Conservation (phyloP, 1,284 basidiomycete genomes). For the Naganishia albida region DNA sequence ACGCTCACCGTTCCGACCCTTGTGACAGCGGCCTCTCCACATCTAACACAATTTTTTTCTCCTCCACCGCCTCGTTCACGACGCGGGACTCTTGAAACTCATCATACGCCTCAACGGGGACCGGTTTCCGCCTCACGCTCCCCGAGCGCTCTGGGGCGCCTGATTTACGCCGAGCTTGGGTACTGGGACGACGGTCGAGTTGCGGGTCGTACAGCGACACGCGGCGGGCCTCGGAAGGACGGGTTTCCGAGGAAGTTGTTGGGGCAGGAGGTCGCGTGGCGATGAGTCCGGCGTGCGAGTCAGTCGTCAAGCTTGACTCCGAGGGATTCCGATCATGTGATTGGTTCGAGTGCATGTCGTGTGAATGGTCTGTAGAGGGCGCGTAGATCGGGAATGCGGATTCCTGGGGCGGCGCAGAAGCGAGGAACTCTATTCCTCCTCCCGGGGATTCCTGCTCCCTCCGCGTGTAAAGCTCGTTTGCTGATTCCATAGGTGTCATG, state of each 20-base stretch:
- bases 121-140: conserved; percentile 20
- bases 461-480: background rate
- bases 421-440: conserved; percentile 6
- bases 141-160: conserved; percentile 11
- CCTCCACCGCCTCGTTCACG: background rate
- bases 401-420: background rate
- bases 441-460: background rate
- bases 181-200: background rate
- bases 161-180: background rate
- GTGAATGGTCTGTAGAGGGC: background rate
- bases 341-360: background rate
- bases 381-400: background rate
- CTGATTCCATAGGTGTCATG: background rate
- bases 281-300: conserved; percentile 10
- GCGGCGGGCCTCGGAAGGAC: background rate
- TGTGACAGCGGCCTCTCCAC: conserved; percentile 9
- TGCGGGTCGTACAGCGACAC: background rate
- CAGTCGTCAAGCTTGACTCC: conserved; percentile 2
- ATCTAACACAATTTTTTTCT: conserved; percentile 24
- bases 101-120: conserved; percentile 11
- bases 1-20: too few species aligned
- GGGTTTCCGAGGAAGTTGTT: background rate
- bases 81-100: background rate
- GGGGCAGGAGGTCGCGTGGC: too few species aligned
- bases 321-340: conserved; percentile 2